Evolutionary conservation across 306 rosid species (phyloP).

Genomic region (Malus asiatica): DNA sequence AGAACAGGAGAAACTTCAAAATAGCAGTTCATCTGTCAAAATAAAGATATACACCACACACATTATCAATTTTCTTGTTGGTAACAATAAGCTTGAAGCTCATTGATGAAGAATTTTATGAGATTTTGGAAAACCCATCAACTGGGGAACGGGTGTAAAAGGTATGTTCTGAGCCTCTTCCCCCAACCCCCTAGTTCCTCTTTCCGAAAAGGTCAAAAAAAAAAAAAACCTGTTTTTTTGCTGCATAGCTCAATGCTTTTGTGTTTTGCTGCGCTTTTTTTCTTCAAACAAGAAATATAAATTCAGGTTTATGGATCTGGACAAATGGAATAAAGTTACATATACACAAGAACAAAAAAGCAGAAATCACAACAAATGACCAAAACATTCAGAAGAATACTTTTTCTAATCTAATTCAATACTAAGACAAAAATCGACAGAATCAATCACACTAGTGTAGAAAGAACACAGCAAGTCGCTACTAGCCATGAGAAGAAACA

Average conservation of each 20-base stretch:
- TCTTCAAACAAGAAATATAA: neutral
- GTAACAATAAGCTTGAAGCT: neutral
- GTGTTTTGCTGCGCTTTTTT: neutral
- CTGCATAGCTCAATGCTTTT: neutral
- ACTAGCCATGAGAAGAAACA: constrained; percentile 2
- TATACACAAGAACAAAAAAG: neutral
- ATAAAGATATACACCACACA: neutral
- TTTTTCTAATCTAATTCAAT: too few relatives aligned
- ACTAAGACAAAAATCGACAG: neutral
- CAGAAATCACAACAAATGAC: neutral
- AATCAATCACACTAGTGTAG: neutral
- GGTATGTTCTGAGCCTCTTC: neutral
- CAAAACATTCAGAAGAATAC: neutral
- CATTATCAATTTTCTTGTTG: neutral
- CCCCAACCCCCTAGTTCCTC: neutral
- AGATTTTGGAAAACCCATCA: neutral
- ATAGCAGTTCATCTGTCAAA: neutral
- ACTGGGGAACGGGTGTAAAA: neutral
- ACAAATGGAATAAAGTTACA: neutral
- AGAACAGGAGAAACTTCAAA: neutral
- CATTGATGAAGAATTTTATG: neutral
- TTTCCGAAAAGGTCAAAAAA: neutral
- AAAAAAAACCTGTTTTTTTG: neutral
- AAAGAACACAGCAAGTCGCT: neutral
- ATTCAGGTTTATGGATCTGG: neutral